These are phyloP conservation scores for Russula sp. DNA, from an alignment of 768 basidiomycete genomes.

Conservation along the genomic window DNA sequence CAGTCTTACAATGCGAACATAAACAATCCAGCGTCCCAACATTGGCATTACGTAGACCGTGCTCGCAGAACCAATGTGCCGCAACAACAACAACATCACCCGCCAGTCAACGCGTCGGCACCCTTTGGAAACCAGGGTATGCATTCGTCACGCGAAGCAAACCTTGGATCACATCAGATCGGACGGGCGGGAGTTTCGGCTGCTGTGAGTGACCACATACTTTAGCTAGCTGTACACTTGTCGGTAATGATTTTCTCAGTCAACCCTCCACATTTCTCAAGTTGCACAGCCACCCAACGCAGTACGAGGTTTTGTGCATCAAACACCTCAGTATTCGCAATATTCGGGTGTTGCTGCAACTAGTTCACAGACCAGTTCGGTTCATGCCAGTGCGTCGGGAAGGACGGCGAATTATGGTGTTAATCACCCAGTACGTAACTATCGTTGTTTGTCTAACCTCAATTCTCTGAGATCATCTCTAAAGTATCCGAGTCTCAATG, in stretches of 20 bases:
- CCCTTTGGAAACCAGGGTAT: neutral
- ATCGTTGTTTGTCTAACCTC: neutral
- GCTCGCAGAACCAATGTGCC: neutral
- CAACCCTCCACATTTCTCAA: neutral
- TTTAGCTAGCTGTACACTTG: neutral
- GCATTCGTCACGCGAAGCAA: neutral
- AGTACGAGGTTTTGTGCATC: neutral
- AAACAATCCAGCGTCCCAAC: neutral
- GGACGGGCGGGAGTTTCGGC: neutral
- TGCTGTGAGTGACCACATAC: constrained; percentile 10
- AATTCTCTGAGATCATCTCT: constrained; percentile 1
- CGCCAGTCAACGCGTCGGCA: neutral
- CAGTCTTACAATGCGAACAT: neutral
- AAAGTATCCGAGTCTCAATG: constrained; percentile 3
- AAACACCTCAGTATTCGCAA: constrained; percentile 1
- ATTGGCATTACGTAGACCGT: neutral
- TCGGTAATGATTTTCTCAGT: neutral
- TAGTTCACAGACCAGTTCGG: neutral
- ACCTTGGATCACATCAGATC: neutral
- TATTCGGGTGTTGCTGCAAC: neutral
- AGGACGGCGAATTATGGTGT: neutral
- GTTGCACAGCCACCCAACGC: neutral
- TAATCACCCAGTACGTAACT: neutral
- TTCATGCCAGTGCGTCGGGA: neutral
- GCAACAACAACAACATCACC: neutral